Conservation (phyloP, 306 rosid genomes). For the Adenanthera pavonina region DNA sequence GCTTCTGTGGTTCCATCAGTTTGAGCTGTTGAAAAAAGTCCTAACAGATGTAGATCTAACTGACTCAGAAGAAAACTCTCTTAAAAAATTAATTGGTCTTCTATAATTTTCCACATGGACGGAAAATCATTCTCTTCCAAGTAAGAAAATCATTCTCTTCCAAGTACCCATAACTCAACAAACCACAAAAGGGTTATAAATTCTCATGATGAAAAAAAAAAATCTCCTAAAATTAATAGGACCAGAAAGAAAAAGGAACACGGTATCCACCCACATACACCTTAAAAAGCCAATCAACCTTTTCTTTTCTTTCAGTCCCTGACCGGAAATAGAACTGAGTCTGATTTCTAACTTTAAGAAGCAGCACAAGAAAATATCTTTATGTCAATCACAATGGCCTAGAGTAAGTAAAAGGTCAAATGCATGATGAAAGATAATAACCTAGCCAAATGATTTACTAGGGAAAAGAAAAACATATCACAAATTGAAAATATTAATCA, state of each 20-base stretch:
- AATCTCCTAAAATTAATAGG: constrained; percentile 25
- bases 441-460: constrained; percentile 19
- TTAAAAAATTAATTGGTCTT: background rate
- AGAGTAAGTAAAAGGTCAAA: constrained; percentile 1
- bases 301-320: background rate
- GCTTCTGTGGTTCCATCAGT: background rate
- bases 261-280: background rate
- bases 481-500: background rate
- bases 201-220: background rate
- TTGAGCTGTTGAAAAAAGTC: too few species aligned
- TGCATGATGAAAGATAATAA: constrained; percentile 5
- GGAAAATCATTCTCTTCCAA: background rate
- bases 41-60: background rate
- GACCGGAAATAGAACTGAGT: background rate
- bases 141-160: background rate
- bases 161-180: background rate
- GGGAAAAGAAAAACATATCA: background rate
- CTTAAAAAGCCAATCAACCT: constrained; percentile 24
- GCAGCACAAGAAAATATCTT: background rate
- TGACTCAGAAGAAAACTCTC: background rate
- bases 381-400: constrained; percentile 11
- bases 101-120: background rate
- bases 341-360: constrained; percentile 15
- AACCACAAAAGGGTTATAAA: background rate
- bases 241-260: constrained; percentile 13